Evolutionary conservation across 2,329 filamentous ascomycete genomes (phyloP), one percentile per base, ranked within the genome.

Genomic region (Diplodia seriata): DNA sequence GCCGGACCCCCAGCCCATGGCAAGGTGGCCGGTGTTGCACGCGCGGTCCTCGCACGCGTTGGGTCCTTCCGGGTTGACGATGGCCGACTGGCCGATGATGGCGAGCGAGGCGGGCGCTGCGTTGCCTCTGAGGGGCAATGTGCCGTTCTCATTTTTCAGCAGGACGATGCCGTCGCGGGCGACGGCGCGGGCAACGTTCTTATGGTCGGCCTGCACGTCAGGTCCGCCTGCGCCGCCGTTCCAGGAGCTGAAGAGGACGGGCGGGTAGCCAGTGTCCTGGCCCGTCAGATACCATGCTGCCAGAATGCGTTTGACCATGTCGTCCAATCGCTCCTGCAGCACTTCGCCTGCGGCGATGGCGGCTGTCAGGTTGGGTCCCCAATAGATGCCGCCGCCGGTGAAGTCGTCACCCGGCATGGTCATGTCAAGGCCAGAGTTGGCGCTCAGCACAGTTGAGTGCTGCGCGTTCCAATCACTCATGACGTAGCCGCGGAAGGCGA

Each of bases 61-160:
- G 31, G 91, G 89, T 0, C 94, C 94, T 26, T 84, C 84, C 0
- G 85, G 83, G 75, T 91, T 94, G 18, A 89, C 84, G 0, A 91
- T 91, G 18, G 93, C 91, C 77, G 98, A 94, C 63, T 92, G 89
- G 23, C 94, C 94, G 72, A 97, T 75, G 18, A 79, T 75, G 12
- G 77, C 77, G 33, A 86, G 65, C 93, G 72, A 94, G 88, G 29
- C 84, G 79, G 68, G 87, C 66, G 76, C 76, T 23, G 72, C 89
- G 38, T 43, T 14, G 3, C 15, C 1, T 3, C 6, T 6, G n/a
- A 97, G 84, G 0, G 94, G 94, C 38, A 98, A 83, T 2, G 85
- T 84, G 15, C 89, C 89, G 3, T 84, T 83, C 36, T 78, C 83
- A 79, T 98, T 97, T 85, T 84, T 85, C 8, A 85, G 73, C 9